These are phyloP conservation scores for Neurospora pannonica DNA, from an alignment of 495 filamentous ascomycete species.

Conservation along the genomic window DNA sequence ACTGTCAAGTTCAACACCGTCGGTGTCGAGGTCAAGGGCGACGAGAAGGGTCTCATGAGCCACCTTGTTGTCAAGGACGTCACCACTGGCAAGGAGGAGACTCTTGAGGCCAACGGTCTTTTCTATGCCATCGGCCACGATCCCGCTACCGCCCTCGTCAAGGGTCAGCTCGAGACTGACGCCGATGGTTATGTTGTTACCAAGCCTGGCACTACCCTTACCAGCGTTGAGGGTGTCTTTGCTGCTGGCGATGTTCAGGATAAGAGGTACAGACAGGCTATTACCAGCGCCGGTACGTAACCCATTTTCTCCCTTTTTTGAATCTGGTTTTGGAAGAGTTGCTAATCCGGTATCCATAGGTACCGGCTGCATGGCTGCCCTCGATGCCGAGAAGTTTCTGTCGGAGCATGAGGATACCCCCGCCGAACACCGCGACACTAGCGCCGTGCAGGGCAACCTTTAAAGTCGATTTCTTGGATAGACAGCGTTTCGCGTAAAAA, in stretches of 20 bases:
- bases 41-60: conserved; percentile 78
- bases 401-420: conserved; percentile 56
- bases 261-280: conserved; percentile 94
- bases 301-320: not conserved
- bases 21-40: conserved; percentile 73
- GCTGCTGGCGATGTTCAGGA: conserved; percentile 97
- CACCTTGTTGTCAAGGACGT: conserved; percentile 71
- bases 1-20: conserved; percentile 77
- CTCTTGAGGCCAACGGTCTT: conserved; percentile 78
- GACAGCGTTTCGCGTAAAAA: not conserved
- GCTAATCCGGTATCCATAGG: conserved; percentile 40
- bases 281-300: conserved; percentile 87
- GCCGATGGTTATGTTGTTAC: conserved; percentile 82
- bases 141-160: conserved; percentile 78
- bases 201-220: conserved; percentile 77
- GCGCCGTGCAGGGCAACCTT: conserved; percentile 22
- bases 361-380: conserved; percentile 85
- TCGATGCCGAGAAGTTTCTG: conserved; percentile 90
- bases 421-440: conserved; percentile 17
- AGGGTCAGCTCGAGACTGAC: conserved; percentile 79
- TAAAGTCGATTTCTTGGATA: conserved; percentile 8
- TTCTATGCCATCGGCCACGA: conserved; percentile 99
- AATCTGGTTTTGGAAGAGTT: conserved; percentile 12
- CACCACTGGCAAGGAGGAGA: conserved; percentile 66
- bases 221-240: conserved; percentile 86